Conservation (phyloP, 306 rosid genomes). For the Malus orientalis region DNA sequence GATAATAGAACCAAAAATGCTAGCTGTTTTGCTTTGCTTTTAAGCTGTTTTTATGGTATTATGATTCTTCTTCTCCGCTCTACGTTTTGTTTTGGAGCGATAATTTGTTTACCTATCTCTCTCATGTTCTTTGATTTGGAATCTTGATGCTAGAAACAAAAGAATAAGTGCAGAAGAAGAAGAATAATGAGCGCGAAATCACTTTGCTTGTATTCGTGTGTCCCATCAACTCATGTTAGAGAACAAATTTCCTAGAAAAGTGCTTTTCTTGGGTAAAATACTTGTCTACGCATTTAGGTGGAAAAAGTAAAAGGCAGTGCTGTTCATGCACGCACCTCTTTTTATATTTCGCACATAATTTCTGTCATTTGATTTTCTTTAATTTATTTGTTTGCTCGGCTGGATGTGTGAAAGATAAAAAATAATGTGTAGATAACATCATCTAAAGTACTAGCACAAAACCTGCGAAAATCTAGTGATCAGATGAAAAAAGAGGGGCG, state of each 20-base stretch:
- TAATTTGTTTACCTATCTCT: background rate
- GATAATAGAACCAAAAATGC: background rate
- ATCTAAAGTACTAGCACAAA: fast-evolving
- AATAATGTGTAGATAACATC: fast-evolving
- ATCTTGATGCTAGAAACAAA: background rate
- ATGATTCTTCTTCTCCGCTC: background rate
- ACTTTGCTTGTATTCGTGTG: background rate
- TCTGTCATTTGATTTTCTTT: fast-evolving
- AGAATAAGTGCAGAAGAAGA: too few relatives aligned
- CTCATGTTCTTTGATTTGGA: background rate
- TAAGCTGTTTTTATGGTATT: background rate
- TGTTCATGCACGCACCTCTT: too few relatives aligned
- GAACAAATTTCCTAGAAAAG: background rate
- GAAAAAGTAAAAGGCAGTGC: background rate
- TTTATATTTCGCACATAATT: too few relatives aligned
- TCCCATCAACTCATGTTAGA: background rate
- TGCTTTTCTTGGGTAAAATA: background rate
- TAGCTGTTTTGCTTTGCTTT: background rate
- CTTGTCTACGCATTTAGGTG: background rate
- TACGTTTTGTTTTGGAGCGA: background rate
- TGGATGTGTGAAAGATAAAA: too few relatives aligned
- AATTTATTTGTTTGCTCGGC: fast-evolving
- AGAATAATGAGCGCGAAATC: background rate
- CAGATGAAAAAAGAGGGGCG: background rate
- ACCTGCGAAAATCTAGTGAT: background rate